phyloP scores from a whole-genome alignment of 306 rosid genomes.

The Comarum palustre region DNA sequence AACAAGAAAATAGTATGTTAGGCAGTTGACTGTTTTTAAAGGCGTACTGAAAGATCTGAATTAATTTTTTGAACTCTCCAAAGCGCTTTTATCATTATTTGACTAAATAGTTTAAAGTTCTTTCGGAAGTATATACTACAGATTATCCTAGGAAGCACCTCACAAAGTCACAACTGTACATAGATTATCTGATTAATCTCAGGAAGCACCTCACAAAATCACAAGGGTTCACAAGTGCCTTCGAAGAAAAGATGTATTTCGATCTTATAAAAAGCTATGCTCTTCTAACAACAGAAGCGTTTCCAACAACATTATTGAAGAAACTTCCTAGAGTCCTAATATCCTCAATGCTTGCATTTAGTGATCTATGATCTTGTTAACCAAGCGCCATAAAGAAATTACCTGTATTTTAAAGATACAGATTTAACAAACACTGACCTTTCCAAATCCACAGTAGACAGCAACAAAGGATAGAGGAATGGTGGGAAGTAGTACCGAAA shows the following conservation, averaged over 20 bases:
- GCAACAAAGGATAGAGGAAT: slow-evolving; percentile 66
- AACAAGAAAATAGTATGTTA: background rate
- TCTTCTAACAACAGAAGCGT: background rate
- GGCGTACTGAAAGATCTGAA: background rate
- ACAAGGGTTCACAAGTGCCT: background rate
- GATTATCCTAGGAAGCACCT: no score
- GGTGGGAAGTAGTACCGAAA: slow-evolving; percentile 66
- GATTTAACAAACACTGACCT: slow-evolving; percentile 41
- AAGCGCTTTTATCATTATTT: background rate
- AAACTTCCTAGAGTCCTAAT: background rate
- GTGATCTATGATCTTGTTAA: background rate
- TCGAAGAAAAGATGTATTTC: background rate
- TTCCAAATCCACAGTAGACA: slow-evolving; percentile 41
- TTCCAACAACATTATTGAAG: background rate
- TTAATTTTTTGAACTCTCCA: no score
- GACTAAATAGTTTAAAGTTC: background rate
- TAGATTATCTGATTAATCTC: background rate
- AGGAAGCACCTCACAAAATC: background rate
- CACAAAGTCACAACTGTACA: no score
- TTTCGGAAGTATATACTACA: background rate
- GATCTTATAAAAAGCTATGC: background rate
- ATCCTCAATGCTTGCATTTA: background rate
- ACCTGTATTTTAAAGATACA: background rate
- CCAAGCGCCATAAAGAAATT: background rate
- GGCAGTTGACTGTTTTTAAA: background rate